These are phyloP conservation scores for Hanseniaspora vineae DNA, from an alignment of 805 yeast species.

Conservation along the genomic window DNA sequence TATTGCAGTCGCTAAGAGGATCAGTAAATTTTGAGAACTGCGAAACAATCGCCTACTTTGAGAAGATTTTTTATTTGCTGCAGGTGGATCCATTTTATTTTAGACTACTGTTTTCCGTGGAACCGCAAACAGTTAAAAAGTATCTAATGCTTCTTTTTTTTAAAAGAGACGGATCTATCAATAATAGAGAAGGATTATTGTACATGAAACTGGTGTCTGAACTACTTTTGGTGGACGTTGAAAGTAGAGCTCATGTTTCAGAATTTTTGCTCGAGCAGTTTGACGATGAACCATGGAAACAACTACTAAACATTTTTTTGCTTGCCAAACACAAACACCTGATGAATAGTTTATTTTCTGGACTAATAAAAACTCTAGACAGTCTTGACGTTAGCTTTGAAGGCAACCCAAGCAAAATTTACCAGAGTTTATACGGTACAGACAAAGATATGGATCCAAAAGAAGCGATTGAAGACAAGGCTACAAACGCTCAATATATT, in stretches of 20 bases:
- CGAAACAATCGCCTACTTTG: constrained; percentile 44
- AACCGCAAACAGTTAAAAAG: constrained; percentile 17
- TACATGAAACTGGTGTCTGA: constrained; percentile 44
- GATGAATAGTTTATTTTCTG: constrained; percentile 24
- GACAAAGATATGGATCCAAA: constrained; percentile 37
- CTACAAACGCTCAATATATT: constrained; percentile 60
- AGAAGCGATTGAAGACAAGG: constrained; percentile 65
- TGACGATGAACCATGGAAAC: constrained; percentile 29
- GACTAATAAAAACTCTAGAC: constrained; percentile 25
- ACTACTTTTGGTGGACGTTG: constrained; percentile 31
- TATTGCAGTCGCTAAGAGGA: background rate
- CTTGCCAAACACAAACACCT: constrained; percentile 24
- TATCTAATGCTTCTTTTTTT: constrained; percentile 19
- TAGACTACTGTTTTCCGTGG: constrained; percentile 35
- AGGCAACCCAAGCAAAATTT: constrained; percentile 61
- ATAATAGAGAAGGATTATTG: constrained; percentile 55
- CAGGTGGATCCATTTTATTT: constrained; percentile 77
- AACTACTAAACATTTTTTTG: constrained; percentile 26
- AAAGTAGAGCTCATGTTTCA: constrained; percentile 12
- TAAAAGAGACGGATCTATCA: constrained; percentile 20
- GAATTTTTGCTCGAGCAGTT: constrained; percentile 17
- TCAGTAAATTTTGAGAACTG: constrained; percentile 28
- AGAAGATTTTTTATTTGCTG: constrained; percentile 63
- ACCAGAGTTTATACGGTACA: constrained; percentile 27
- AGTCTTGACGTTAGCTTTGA: constrained; percentile 47